These are phyloP conservation scores for Rosa hybrid DNA, from an alignment of 331 rosid genomes.

Conservation along the genomic window DNA sequence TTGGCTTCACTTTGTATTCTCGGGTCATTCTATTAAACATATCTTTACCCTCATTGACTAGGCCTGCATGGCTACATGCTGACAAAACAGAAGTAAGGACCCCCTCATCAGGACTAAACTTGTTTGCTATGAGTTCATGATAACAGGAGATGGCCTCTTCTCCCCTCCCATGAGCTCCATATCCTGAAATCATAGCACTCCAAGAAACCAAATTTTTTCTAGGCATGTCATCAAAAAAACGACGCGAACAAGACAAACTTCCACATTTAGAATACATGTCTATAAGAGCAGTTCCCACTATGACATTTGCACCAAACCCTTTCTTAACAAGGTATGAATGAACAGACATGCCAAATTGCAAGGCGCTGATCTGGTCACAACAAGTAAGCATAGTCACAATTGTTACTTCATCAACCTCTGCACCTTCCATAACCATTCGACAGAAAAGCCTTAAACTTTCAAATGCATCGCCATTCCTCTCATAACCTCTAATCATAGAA, in stretches of 20 bases:
- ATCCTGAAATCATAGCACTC: slow-evolving; percentile 61
- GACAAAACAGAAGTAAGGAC: slow-evolving; percentile 41
- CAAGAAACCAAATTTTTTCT: slow-evolving; percentile 54
- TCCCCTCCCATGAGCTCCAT: slow-evolving; percentile 64
- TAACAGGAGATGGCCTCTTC: slow-evolving; percentile 40
- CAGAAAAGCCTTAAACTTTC: slow-evolving; percentile 51
- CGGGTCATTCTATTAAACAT: slow-evolving; percentile 33
- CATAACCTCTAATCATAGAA: slow-evolving; percentile 61
- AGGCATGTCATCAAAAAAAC: slow-evolving; percentile 47
- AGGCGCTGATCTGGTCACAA: slow-evolving; percentile 49
- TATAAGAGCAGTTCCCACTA: slow-evolving; percentile 52
- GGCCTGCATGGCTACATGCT: slow-evolving; percentile 49
- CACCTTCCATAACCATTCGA: slow-evolving; percentile 44
- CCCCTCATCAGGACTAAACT: slow-evolving; percentile 42
- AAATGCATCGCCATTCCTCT: slow-evolving; percentile 49
- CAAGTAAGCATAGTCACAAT: slow-evolving; percentile 42
- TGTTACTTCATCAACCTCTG: slow-evolving; percentile 56
- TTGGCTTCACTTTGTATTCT: slow-evolving; percentile 40
- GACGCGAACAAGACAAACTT: slow-evolving; percentile 42
- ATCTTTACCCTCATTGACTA: slow-evolving; percentile 38
- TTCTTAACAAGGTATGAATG: slow-evolving; percentile 49
- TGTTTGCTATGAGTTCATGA: slow-evolving; percentile 26
- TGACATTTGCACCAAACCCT: slow-evolving; percentile 43
- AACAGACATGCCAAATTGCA: slow-evolving; percentile 47
- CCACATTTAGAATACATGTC: slow-evolving; percentile 71